Evolutionary conservation across 163 green algal species (phyloP), one percentile per base, ranked within the genome.

Genomic region (Chlamydomonas reinhardtii): DNA sequence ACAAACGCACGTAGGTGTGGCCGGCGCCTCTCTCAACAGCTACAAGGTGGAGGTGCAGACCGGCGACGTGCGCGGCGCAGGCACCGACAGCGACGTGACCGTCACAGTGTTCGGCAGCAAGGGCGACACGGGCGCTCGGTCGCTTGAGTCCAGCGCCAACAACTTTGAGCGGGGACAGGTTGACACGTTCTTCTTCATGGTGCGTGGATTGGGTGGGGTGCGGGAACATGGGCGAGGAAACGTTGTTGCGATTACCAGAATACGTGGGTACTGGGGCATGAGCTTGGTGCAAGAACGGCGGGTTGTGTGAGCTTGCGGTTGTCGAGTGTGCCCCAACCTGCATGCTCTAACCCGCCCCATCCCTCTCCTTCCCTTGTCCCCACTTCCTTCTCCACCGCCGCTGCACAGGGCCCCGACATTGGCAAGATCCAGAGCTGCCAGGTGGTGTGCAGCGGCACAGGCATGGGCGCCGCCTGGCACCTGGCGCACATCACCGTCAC

Each of bases 31-130:
- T 34, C 31, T 82, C 4, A 65, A 72, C 72, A 87, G 54, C 54
- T 87, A 91, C 74, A 84, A 75, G 66, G 54, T 94, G 14, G 72
- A 89, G 71, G 86, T 94, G 31, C 85, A 89, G 75, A 96, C 94
- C 9, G 80, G 76, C 25, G 90, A 96, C 71, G 75, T 93, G 39
- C 84, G 91, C 9, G 94, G 94, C 29, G 94, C 93, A 0, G 93
- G 92, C 72, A 95, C 91, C 16, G 87, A 95, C 75, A 90, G 90
- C 32, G 88, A 95, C 83, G 90, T 96, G 11, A 90, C 73, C 34
- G 73, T 87, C 59, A 82, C 64, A 0, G 83, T 92, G 14, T 91
- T 88, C 66, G 91, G 91, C 62, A 86, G 37, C 73, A 90, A 86
- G 65, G 91, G 91, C 32, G 91, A 94, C 77, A 93, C 76, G 12